A percentile compares a stretch with the other conserved stretches of the same genome.
These are phyloP conservation scores for Tolypocladium sp. DNA, from an alignment of 2,329 filamentous ascomycete species.

Conservation along the genomic window DNA sequence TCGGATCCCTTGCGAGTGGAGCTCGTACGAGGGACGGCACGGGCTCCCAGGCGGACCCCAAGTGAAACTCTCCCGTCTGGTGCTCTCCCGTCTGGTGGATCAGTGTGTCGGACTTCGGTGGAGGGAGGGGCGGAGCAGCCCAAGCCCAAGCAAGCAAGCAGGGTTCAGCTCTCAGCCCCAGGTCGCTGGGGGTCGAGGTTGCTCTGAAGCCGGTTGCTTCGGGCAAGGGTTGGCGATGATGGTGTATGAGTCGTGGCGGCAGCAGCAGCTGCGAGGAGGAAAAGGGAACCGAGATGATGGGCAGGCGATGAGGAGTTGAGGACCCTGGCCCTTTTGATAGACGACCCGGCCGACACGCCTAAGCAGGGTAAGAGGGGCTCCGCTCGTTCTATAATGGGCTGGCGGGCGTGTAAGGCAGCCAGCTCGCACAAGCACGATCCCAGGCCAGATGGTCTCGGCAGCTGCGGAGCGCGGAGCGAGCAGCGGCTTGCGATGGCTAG, in stretches of 20 bases:
- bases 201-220: neutral
- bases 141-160: neutral
- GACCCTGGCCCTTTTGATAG: neutral
- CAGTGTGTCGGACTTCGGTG: neutral
- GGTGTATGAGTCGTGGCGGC: neutral
- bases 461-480: neutral
- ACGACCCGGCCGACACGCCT: neutral
- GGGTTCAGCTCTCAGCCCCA: neutral
- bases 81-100: neutral
- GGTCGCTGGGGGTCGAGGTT: neutral
- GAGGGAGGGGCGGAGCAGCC: neutral
- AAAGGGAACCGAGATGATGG: neutral
- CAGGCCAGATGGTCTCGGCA: neutral
- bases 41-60: neutral
- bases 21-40: conserved; percentile 2
- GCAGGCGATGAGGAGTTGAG: neutral
- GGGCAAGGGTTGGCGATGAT: neutral
- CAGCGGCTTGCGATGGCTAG: neutral
- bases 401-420: neutral
- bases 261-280: neutral
- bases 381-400: neutral
- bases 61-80: neutral
- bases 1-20: neutral
- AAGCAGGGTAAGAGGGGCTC: neutral
- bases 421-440: neutral